A percentile compares a stretch with the other conserved stretches of the same genome.
phyloP scores from a whole-genome alignment of 495 filamentous ascomycete genomes.

The Evansstolkia leycettana region DNA sequence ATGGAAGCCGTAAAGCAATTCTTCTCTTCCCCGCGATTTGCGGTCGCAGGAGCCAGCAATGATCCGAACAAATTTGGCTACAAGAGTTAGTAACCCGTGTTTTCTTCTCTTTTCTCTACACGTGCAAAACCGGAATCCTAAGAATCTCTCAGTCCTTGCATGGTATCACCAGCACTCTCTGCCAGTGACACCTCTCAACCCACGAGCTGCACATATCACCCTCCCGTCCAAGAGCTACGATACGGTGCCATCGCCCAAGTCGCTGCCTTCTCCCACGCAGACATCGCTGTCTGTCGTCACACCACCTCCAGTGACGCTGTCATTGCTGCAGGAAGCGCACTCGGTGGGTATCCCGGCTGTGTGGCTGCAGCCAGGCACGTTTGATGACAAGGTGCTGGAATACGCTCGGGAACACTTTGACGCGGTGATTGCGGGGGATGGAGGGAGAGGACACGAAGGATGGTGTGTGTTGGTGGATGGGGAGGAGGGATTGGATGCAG shows the following conservation, averaged over 20 bases:
- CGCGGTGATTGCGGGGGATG: conserved; percentile 58
- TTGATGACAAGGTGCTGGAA: conserved; percentile 56
- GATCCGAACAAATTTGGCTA: conserved; percentile 83
- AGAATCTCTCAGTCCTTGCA: conserved; percentile 55
- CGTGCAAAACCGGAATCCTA: conserved; percentile 2
- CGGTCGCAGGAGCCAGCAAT: conserved; percentile 82
- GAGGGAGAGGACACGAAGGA: conserved; percentile 57
- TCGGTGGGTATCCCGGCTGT: conserved; percentile 66
- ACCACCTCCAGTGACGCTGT: conserved; percentile 58
- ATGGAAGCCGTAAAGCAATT: conserved; percentile 57
- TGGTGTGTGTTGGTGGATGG: conserved; percentile 93
- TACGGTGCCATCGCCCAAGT: conserved; percentile 51
- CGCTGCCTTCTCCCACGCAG: conserved; percentile 49
- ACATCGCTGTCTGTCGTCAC: conserved; percentile 81
- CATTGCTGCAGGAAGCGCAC: conserved; percentile 64
- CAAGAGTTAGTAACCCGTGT: conserved; percentile 45
- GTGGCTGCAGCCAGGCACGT: conserved; percentile 89
- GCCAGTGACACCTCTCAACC: conserved; percentile 74
- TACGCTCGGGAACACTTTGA: conserved; percentile 55
- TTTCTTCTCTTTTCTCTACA: neutral
- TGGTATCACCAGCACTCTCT: conserved; percentile 78
- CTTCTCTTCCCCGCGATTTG: conserved; percentile 72
- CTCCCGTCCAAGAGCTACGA: conserved; percentile 41
- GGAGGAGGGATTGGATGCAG: conserved; percentile 52
- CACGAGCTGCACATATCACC: conserved; percentile 46